These are phyloP conservation scores for Monilinia laxa DNA, from an alignment of 2,329 filamentous ascomycete genomes.

Conservation along the genomic window DNA sequence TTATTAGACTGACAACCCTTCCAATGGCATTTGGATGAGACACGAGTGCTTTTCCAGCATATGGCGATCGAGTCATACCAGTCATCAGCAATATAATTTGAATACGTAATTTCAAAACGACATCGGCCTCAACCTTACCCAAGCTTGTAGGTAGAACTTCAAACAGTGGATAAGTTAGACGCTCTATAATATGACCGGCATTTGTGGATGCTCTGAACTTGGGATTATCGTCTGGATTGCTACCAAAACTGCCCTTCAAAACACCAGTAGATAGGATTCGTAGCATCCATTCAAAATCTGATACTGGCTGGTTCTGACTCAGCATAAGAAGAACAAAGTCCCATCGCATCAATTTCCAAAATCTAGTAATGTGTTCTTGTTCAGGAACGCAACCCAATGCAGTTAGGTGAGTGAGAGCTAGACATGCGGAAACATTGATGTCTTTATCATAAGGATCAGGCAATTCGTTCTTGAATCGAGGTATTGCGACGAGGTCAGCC, in stretches of 20 bases:
- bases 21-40: slow-evolving; percentile 69
- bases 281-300: slow-evolving; percentile 64
- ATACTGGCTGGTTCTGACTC: slow-evolving; percentile 62
- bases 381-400: slow-evolving; percentile 56
- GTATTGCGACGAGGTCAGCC: slow-evolving; percentile 52
- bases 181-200: slow-evolving; percentile 40
- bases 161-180: slow-evolving; percentile 47
- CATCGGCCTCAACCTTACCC: slow-evolving; percentile 33
- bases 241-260: slow-evolving; percentile 63
- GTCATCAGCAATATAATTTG: slow-evolving; percentile 53
- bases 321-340: slow-evolving; percentile 68
- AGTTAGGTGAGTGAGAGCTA: slow-evolving; percentile 65
- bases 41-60: slow-evolving; percentile 65
- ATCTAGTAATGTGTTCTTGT: slow-evolving; percentile 43
- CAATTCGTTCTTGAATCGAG: slow-evolving; percentile 44
- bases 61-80: slow-evolving; percentile 60
- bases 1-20: slow-evolving; percentile 70
- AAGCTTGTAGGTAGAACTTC: slow-evolving; percentile 39
- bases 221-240: slow-evolving; percentile 51
- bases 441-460: slow-evolving; percentile 51
- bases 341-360: slow-evolving; percentile 68
- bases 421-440: slow-evolving; percentile 61
- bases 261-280: slow-evolving; percentile 66
- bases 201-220: slow-evolving; percentile 43
- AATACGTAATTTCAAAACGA: slow-evolving; percentile 36